phyloP scores from a whole-genome alignment of 1,284 basidiomycete species.

The Trichosporon sp. region DNA sequence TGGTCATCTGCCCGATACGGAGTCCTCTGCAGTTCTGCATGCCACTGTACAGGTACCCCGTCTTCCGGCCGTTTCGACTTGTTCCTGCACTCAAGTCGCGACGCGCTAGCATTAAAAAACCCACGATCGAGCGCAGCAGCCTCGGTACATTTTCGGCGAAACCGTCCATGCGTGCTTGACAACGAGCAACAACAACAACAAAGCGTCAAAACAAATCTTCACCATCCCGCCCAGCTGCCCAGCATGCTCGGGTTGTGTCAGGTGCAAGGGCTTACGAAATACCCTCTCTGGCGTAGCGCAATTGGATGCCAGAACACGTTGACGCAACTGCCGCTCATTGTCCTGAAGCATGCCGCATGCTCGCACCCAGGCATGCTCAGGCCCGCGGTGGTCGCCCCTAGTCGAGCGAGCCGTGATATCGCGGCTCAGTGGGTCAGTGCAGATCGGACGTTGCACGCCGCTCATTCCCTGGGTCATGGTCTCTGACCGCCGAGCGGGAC shows the following conservation, averaged over 20 bases:
- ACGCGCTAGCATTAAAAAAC: no score
- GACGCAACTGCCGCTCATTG: background rate
- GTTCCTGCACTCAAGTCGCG: no score
- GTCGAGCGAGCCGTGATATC: background rate
- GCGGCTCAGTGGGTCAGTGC: background rate
- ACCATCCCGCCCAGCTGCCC: background rate
- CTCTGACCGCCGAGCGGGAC: no score
- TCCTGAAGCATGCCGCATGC: background rate
- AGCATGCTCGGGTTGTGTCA: no score
- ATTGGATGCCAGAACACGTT: background rate
- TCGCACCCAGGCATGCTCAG: background rate
- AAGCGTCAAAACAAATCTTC: constrained; percentile 10
- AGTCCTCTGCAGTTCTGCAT: no score
- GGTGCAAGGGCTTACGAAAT: constrained; percentile 2
- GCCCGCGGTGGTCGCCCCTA: background rate
- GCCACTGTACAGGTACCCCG: no score
- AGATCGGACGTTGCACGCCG: background rate
- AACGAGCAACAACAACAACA: background rate
- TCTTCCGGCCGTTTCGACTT: no score
- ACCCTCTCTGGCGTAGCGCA: background rate
- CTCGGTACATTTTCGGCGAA: background rate
- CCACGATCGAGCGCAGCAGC: background rate
- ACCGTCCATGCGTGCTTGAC: background rate
- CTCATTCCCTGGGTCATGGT: background rate
- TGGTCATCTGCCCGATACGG: no score